Evolutionary conservation across 2,329 filamentous ascomycete genomes (phyloP).

Genomic region (Ilyonectria robusta): DNA sequence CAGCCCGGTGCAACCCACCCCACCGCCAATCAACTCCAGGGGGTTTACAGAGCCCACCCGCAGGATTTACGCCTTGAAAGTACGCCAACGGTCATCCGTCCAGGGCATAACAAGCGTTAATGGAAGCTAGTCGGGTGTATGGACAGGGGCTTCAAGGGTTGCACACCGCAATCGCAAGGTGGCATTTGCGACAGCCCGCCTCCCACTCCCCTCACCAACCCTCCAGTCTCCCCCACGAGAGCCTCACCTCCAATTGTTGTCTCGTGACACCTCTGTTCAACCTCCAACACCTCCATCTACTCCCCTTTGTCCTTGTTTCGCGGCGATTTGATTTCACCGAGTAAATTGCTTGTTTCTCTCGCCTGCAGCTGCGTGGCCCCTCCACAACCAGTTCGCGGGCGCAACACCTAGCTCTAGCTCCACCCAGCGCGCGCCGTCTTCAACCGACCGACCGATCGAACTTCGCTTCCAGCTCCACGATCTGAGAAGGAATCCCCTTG

Average conservation of each 20-base stretch:
- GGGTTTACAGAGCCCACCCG: no score
- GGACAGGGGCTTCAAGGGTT: background rate
- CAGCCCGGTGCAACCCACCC: constrained; percentile 14
- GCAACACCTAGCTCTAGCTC: background rate
- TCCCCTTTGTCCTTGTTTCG: background rate
- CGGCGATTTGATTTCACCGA: background rate
- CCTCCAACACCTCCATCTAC: background rate
- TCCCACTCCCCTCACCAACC: background rate
- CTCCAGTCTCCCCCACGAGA: constrained; percentile 38
- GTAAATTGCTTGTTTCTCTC: background rate
- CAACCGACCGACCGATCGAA: background rate
- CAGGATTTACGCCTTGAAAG: background rate
- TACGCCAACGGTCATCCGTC: background rate
- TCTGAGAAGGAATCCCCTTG: background rate
- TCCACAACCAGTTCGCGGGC: constrained; percentile 11
- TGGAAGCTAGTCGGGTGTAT: background rate
- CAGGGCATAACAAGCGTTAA: background rate
- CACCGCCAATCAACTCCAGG: constrained; percentile 2
- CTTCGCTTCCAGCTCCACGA: constrained; percentile 1
- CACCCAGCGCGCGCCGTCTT: background rate
- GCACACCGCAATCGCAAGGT: constrained; percentile 25
- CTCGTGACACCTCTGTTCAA: constrained; percentile 26
- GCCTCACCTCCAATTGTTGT: constrained; percentile 27
- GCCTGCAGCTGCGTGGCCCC: constrained; percentile 7
- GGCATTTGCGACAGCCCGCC: constrained; percentile 28